phyloP scores from a whole-genome alignment of 179 eudicot genomes.

The Carnegiea gigantea region DNA sequence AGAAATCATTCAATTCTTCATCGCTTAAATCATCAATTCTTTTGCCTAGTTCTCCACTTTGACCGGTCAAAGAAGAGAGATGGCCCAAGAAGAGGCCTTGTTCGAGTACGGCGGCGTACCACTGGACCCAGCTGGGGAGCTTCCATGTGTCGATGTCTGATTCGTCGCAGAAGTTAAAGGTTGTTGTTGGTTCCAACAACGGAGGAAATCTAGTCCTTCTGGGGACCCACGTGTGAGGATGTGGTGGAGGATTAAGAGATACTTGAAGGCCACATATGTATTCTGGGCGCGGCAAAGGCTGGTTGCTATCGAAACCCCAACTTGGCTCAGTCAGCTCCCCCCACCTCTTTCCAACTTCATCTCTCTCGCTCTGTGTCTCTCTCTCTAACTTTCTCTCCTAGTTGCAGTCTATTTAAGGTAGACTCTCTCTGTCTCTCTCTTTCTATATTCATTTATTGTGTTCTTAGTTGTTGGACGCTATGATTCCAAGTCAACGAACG shows the following conservation, averaged over 20 bases:
- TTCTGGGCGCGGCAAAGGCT: constrained; percentile 42
- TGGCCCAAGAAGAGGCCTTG: constrained; percentile 12
- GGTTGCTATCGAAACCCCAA: no score
- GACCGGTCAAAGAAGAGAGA: constrained; percentile 14
- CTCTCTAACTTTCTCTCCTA: no score
- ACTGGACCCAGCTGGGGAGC: constrained; percentile 60
- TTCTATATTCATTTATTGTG: no score
- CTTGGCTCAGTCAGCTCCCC: no score
- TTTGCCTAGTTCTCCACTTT: constrained; percentile 28
- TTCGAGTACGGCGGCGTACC: constrained; percentile 62
- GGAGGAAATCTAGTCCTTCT: constrained; percentile 29
- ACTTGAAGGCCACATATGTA: constrained; percentile 66
- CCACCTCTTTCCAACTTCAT: no score
- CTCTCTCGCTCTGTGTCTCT: no score
- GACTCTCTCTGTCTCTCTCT: no score
- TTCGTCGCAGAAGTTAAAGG: constrained; percentile 29
- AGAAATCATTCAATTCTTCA: constrained; percentile 44
- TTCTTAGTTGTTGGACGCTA: no score
- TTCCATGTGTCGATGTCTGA: constrained; percentile 43
- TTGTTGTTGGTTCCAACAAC: constrained; percentile 16
- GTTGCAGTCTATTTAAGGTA: no score
- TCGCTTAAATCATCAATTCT: constrained; percentile 40
- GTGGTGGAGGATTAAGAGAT: constrained; percentile 57
- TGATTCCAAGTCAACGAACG: no score
- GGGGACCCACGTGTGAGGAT: constrained; percentile 40